phyloP scores from a whole-genome alignment of 495 filamentous ascomycete species.

The Penicillium maclennaniae region DNA sequence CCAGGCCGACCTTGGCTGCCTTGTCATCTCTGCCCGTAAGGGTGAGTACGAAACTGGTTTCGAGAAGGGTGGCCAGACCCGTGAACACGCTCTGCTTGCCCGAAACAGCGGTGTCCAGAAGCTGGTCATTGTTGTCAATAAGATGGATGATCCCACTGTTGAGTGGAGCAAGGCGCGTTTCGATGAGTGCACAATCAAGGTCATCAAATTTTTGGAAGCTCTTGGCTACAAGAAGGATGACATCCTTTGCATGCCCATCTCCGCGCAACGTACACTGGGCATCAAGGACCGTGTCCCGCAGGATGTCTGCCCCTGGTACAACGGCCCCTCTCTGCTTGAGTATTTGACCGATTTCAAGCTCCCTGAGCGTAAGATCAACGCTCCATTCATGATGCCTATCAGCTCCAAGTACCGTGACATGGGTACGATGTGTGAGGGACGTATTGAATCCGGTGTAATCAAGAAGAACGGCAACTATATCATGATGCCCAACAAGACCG shows the following conservation, averaged over 20 bases:
- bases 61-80: slow-evolving; percentile 95
- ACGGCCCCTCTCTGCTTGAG: slow-evolving; percentile 90
- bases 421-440: slow-evolving; percentile 96
- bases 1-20: slow-evolving; percentile 90
- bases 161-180: slow-evolving; percentile 92
- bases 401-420: slow-evolving; percentile 94
- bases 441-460: slow-evolving; percentile 89
- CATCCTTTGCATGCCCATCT: slow-evolving; percentile 92
- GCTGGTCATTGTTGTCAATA: slow-evolving; percentile 91
- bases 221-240: slow-evolving; percentile 95
- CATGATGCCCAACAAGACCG: slow-evolving; percentile 92
- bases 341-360: slow-evolving; percentile 88
- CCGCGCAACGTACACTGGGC: slow-evolving; percentile 76
- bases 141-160: slow-evolving; percentile 94
- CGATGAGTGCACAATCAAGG: slow-evolving; percentile 86
- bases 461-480: slow-evolving; percentile 78
- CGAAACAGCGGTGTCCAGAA: slow-evolving; percentile 98
- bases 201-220: slow-evolving; percentile 79
- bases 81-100: slow-evolving; percentile 94
- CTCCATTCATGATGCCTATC: slow-evolving; percentile 99
- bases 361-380: slow-evolving; percentile 92
- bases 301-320: slow-evolving; percentile 75
- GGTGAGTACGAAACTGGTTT: slow-evolving; percentile 99
- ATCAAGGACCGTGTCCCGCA: slow-evolving; percentile 85
- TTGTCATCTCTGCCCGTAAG: slow-evolving; percentile 95